Conservation (phyloP, 2,329 filamentous ascomycete genomes). For the Stemphylium lycopersici region DNA sequence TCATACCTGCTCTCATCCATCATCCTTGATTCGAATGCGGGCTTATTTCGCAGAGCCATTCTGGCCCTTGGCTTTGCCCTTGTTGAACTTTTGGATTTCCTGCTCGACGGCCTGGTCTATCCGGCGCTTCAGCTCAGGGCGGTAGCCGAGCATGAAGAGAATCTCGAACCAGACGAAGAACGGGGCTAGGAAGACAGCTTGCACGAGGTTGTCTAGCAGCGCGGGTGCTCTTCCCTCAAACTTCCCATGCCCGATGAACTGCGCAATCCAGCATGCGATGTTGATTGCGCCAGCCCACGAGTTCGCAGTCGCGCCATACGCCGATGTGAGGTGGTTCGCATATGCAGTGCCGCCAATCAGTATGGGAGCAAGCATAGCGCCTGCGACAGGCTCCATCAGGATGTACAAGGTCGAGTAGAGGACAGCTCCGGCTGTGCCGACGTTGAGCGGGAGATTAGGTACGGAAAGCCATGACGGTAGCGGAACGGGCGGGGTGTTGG, state of each 20-base stretch:
- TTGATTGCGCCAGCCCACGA: constrained; percentile 72
- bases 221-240: constrained; percentile 90
- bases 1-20: not conserved
- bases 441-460: constrained; percentile 64
- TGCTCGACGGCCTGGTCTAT: constrained; percentile 76
- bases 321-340: constrained; percentile 74
- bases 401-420: constrained; percentile 82
- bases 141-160: constrained; percentile 88
- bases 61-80: constrained; percentile 57
- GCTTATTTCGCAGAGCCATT: constrained; percentile 38
- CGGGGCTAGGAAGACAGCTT: constrained; percentile 90
- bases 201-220: constrained; percentile 86
- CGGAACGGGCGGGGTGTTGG: constrained; percentile 61
- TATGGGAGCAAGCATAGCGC: constrained; percentile 74
- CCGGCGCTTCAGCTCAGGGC: constrained; percentile 81
- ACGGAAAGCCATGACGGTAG: constrained; percentile 61
- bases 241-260: constrained; percentile 89
- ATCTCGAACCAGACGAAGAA: constrained; percentile 98
- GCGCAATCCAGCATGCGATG: constrained; percentile 79
- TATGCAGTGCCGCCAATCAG: constrained; percentile 77
- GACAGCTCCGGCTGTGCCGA: constrained; percentile 62
- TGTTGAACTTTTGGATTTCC: constrained; percentile 76
- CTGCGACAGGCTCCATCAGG: constrained; percentile 91
- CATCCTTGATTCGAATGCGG: not conserved
- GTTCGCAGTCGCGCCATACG: constrained; percentile 65